These are phyloP conservation scores for Rhododendron kiyosumense DNA, from an alignment of 148 eudicot species.

Conservation along the genomic window DNA sequence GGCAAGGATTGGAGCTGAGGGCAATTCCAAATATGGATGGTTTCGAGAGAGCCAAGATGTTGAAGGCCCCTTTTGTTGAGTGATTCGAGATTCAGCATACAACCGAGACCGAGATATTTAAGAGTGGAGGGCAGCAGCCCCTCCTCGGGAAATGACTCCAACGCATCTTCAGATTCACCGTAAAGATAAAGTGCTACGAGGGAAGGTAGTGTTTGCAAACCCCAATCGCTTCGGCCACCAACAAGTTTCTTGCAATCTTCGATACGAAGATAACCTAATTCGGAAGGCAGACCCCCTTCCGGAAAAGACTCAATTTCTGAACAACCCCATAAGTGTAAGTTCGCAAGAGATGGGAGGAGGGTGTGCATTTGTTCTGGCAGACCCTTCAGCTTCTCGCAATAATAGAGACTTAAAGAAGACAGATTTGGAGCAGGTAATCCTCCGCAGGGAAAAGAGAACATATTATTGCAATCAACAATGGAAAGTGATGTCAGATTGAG, in stretches of 20 bases:
- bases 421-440: background rate
- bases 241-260: background rate
- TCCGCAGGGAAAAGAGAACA: background rate
- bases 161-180: background rate
- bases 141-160: background rate
- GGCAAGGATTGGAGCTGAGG: too few relatives aligned
- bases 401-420: background rate
- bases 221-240: background rate
- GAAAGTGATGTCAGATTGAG: background rate
- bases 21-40: too few relatives aligned
- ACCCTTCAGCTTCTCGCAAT: background rate
- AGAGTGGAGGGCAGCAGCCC: too few relatives aligned
- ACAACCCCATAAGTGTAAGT: background rate
- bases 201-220: background rate
- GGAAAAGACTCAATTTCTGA: background rate
- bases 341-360: constrained; percentile 5
- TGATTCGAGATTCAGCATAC: too few relatives aligned
- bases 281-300: background rate
- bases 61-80: too few relatives aligned
- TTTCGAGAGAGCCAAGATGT: too few relatives aligned
- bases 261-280: background rate
- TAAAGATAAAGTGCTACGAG: background rate
- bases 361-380: constrained; percentile 1
- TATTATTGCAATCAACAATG: background rate
- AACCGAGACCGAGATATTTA: too few relatives aligned